These are phyloP conservation scores for Schwanniomyces pseudopolymorphus DNA, from an alignment of 805 yeast species.

Conservation along the genomic window DNA sequence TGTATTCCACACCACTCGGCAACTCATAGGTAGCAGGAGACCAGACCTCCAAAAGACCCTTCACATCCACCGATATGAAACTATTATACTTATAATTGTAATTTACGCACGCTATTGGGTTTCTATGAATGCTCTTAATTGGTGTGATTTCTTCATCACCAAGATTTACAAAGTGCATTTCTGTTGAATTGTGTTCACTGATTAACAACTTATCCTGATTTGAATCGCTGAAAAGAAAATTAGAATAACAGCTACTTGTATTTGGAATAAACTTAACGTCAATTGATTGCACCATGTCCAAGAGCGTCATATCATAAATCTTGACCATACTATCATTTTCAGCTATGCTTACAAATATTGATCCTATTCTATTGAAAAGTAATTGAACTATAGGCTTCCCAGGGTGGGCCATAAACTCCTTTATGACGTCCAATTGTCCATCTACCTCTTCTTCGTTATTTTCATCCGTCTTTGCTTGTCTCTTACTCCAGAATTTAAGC, in stretches of 20 bases:
- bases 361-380: conserved; percentile 12
- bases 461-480: conserved; percentile 1
- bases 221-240: conserved; percentile 12
- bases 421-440: conserved; percentile 11
- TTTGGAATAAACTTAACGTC: conserved; percentile 14
- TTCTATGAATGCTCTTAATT: conserved; percentile 10
- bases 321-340: conserved; percentile 14
- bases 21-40: conserved; percentile 6
- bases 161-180: conserved; percentile 10
- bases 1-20: conserved; percentile 19
- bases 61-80: conserved; percentile 18
- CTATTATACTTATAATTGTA: conserved; percentile 13
- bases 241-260: conserved; percentile 5
- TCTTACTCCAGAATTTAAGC: conserved; percentile 18
- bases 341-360: conserved; percentile 17
- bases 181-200: conserved; percentile 10
- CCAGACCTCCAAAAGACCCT: conserved; percentile 25
- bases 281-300: conserved; percentile 22
- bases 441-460: conserved; percentile 5
- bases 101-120: conserved; percentile 9
- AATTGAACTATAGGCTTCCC: conserved; percentile 13
- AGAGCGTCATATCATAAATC: conserved; percentile 17
- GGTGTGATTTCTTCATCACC: conserved; percentile 10
- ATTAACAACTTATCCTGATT: conserved; percentile 10
- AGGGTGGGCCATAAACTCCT: conserved; percentile 17